These are phyloP conservation scores for Aureobasidium sp. DNA, from an alignment of 2,329 filamentous ascomycete genomes.

Conservation along the genomic window DNA sequence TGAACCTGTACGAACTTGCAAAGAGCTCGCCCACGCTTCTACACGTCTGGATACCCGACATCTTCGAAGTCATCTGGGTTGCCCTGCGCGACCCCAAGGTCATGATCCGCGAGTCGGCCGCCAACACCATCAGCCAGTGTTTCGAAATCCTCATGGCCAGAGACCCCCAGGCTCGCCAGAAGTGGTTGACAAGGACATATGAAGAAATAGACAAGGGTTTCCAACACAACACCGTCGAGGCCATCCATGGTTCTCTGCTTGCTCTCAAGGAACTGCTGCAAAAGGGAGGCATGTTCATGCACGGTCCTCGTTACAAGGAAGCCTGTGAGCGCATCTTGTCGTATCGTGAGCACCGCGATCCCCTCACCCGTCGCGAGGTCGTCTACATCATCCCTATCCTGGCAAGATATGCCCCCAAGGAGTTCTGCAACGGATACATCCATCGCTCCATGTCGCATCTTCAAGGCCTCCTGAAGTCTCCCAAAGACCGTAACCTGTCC, in stretches of 20 bases:
- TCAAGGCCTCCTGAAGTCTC: conserved; percentile 86
- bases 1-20: conserved; percentile 83
- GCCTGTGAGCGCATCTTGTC: conserved; percentile 88
- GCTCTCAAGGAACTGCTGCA: conserved; percentile 88
- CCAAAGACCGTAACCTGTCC: conserved; percentile 87
- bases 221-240: conserved; percentile 72
- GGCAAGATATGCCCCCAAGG: conserved; percentile 82
- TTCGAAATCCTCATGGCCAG: conserved; percentile 93
- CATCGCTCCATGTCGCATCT: conserved; percentile 97
- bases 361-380: conserved; percentile 80
- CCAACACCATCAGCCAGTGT: conserved; percentile 87
- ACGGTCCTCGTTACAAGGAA: conserved; percentile 76
- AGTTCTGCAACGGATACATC: conserved; percentile 80
- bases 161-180: conserved; percentile 77
- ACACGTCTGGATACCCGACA: conserved; percentile 89
- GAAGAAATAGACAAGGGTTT: conserved; percentile 76
- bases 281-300: conserved; percentile 99
- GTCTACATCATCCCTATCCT: conserved; percentile 87
- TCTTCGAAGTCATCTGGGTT: conserved; percentile 95
- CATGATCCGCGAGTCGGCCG: conserved; percentile 84
- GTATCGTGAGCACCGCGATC: conserved; percentile 87
- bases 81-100: conserved; percentile 84
- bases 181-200: conserved; percentile 88
- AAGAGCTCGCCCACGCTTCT: conserved; percentile 91
- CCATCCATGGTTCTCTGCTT: conserved; percentile 86